Conservation (phyloP, 2,329 filamentous ascomycete species). For the Arachnopeziza araneosa region DNA sequence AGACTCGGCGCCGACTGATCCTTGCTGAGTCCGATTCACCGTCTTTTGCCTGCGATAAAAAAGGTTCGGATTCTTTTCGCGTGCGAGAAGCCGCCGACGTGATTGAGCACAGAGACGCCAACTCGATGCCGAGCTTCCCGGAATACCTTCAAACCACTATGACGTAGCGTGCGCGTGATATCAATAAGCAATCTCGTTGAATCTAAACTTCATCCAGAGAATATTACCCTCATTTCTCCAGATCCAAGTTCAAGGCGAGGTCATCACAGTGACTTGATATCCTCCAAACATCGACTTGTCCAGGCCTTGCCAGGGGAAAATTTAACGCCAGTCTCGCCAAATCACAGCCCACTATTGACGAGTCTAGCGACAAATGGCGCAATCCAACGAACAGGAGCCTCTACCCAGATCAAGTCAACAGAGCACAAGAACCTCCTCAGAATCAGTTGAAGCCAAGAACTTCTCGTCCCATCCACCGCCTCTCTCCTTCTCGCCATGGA, state of each 20-base stretch:
- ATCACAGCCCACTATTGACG: neutral
- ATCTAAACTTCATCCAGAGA: neutral
- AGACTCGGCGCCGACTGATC: too few species aligned
- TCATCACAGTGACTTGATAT: neutral
- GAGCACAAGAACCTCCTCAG: neutral
- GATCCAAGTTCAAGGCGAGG: too few species aligned
- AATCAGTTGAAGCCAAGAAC: neutral
- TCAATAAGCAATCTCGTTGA: neutral
- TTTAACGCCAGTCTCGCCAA: neutral
- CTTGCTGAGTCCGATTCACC: too few species aligned
- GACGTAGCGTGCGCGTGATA: neutral
- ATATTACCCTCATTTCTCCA: too few species aligned
- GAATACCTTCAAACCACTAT: neutral
- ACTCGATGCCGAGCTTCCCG: neutral
- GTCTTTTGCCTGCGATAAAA: too few species aligned
- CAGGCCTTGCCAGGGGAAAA: neutral
- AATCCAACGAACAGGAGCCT: neutral
- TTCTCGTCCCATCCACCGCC: neutral
- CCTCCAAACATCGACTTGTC: neutral
- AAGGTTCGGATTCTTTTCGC: too few species aligned
- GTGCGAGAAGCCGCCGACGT: too few species aligned
- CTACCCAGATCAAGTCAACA: neutral
- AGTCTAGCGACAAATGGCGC: neutral
- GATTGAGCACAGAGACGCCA: too few species aligned
- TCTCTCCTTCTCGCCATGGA: constrained; percentile 7